phyloP scores from a whole-genome alignment of 2,329 filamentous ascomycete genomes.

The Paradendryphiella salina region DNA sequence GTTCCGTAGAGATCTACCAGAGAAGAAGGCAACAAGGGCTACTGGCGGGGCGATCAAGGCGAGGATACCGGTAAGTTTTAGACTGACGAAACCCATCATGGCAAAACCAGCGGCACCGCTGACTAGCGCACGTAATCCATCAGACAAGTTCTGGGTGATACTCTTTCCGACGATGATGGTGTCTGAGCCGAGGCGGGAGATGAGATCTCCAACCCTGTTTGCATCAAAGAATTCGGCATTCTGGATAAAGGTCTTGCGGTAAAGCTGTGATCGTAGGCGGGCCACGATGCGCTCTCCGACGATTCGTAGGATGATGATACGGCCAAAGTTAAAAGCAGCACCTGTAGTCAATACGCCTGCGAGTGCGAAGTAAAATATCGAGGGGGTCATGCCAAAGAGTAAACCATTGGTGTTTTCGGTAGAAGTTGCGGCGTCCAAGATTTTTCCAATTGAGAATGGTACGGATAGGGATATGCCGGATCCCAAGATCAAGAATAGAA shows the following conservation, averaged over 20 bases:
- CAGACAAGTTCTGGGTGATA: conserved; percentile 95
- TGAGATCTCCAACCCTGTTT: conserved; percentile 93
- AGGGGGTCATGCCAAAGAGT: conserved; percentile 81
- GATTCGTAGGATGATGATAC: conserved; percentile 89
- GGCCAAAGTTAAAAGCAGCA: conserved; percentile 87
- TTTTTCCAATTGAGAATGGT: conserved; percentile 94
- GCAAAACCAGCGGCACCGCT: conserved; percentile 87
- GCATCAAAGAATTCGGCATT: conserved; percentile 99
- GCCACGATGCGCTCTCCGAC: conserved; percentile 95
- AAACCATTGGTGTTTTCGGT: conserved; percentile 63
- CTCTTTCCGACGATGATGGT: conserved; percentile 98
- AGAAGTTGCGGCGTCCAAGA: conserved; percentile 87
- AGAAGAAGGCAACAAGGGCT: conserved; percentile 86
- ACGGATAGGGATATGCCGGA: conserved; percentile 95
- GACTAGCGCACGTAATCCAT: conserved; percentile 88
- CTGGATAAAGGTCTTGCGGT: conserved; percentile 90
- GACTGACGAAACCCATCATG: conserved; percentile 94
- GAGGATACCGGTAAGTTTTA: conserved; percentile 85
- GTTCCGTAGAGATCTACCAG: conserved; percentile 84
- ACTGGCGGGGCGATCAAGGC: conserved; percentile 88
- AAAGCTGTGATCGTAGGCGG: conserved; percentile 83
- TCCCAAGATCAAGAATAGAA: conserved; percentile 83
- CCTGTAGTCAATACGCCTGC: conserved; percentile 75
- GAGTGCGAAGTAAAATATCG: conserved; percentile 85
- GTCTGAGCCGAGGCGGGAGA: conserved; percentile 92